Evolutionary conservation across 345 rosid species (phyloP).

Genomic region (Kernera saxatilis): DNA sequence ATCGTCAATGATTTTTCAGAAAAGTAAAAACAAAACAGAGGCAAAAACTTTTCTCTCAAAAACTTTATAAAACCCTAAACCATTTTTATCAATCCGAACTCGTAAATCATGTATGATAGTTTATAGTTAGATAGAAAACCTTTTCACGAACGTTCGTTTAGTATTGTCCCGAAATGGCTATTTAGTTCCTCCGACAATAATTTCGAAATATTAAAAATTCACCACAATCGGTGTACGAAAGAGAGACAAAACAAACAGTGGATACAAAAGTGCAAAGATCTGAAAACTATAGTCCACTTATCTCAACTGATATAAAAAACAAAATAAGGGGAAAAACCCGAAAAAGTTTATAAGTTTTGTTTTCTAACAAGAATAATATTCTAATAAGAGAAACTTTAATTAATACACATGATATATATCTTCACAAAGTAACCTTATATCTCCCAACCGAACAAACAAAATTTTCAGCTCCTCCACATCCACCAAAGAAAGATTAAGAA

Average conservation of each 20-base stretch:
- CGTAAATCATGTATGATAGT: background rate
- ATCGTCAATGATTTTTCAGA: background rate
- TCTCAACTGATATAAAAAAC: background rate
- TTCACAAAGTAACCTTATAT: constrained; percentile 19
- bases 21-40: background rate
- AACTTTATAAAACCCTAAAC: background rate
- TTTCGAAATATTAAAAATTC: background rate
- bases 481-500: constrained; percentile 21
- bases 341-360: background rate
- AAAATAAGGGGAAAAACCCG: background rate
- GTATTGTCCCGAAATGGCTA: constrained; percentile 6
- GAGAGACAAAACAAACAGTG: constrained; percentile 6
- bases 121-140: background rate
- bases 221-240: constrained; percentile 14
- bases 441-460: constrained; percentile 28
- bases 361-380: background rate
- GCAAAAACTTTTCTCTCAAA: background rate
- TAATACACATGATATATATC: constrained; percentile 18
- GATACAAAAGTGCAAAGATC: constrained; percentile 7
- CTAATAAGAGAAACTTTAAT: background rate
- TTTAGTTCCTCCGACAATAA: constrained; percentile 2
- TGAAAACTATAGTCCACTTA: constrained; percentile 20
- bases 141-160: background rate
- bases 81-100: too few relatives aligned
- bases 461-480: constrained; percentile 12